phyloP scores from a whole-genome alignment of 2,329 filamentous ascomycete species.

The Pseudogymnoascus sp. region DNA sequence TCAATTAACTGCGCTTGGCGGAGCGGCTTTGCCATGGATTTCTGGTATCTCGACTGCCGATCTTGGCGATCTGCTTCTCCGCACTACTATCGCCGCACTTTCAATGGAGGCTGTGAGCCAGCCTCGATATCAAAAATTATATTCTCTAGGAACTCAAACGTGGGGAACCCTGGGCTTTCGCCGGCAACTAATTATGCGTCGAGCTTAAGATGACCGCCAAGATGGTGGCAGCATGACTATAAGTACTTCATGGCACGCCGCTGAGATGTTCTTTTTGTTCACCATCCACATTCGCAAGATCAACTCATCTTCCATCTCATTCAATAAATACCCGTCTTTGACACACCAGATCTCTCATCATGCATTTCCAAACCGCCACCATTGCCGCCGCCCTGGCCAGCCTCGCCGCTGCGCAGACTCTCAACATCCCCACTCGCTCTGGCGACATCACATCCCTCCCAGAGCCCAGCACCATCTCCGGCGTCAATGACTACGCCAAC shows the following conservation, averaged over 20 bases:
- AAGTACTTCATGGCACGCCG: neutral
- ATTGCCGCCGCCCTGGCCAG: constrained; percentile 17
- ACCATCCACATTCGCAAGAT: neutral
- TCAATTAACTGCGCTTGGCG: neutral
- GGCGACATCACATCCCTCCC: constrained; percentile 15
- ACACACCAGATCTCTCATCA: constrained; percentile 11
- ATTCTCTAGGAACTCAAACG: constrained; percentile 1
- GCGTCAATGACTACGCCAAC: constrained; percentile 17
- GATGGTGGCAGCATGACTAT: neutral
- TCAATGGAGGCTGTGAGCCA: neutral
- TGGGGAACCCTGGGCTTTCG: neutral
- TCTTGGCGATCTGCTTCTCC: neutral
- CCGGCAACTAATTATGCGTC: neutral
- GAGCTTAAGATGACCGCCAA: neutral
- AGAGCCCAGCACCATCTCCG: constrained; percentile 13
- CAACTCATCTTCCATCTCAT: neutral
- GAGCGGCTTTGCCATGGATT: neutral
- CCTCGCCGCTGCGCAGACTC: constrained; percentile 16
- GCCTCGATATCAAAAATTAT: constrained; percentile 3
- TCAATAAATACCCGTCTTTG: neutral
- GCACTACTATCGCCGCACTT: neutral
- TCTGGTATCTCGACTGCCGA: neutral
- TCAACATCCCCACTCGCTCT: constrained; percentile 17
- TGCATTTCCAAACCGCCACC: constrained; percentile 17
- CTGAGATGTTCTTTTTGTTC: neutral